A percentile compares a stretch with the other conserved stretches of the same genome.
phyloP scores from a whole-genome alignment of 106 monocot genomes.

The Narthecium ossifragum region DNA sequence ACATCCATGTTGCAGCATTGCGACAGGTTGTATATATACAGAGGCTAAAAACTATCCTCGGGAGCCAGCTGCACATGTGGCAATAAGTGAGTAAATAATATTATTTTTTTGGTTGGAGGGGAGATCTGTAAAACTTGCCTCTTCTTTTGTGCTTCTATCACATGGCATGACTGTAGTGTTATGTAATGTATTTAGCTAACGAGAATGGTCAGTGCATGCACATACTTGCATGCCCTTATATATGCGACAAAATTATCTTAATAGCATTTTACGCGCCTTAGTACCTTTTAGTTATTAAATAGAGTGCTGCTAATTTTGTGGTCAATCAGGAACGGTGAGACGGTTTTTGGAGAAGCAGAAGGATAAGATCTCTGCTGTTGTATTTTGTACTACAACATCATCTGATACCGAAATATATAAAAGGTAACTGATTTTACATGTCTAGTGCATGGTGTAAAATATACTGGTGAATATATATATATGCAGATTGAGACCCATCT shows the following conservation, averaged over 20 bases:
- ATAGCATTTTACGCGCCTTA: too few relatives aligned
- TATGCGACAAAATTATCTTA: too few relatives aligned
- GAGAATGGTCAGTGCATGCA: too few relatives aligned
- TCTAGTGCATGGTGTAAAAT: background rate
- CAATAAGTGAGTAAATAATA: constrained; percentile 87
- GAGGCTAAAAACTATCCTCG: constrained; percentile 94
- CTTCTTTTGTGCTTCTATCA: too few relatives aligned
- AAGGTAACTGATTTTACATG: constrained; percentile 34
- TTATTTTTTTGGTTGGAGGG: too few relatives aligned
- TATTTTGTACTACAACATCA: constrained; percentile 83
- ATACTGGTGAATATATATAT: background rate
- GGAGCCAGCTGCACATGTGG: constrained; percentile 98
- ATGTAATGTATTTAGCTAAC: too few relatives aligned
- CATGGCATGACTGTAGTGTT: too few relatives aligned
- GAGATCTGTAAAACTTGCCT: too few relatives aligned
- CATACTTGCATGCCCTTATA: too few relatives aligned
- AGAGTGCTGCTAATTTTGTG: too few relatives aligned
- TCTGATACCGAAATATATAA: constrained; percentile 99
- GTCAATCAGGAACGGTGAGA: constrained; percentile 83
- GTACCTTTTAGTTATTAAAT: too few relatives aligned
- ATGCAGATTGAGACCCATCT: too few relatives aligned
- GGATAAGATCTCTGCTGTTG: constrained; percentile 89
- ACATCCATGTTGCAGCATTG: constrained; percentile 58
- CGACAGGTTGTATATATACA: constrained; percentile 96
- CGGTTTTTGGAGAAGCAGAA: constrained; percentile 98